These are phyloP conservation scores for Candida glaebosa DNA, from an alignment of 805 yeast genomes.

Conservation along the genomic window DNA sequence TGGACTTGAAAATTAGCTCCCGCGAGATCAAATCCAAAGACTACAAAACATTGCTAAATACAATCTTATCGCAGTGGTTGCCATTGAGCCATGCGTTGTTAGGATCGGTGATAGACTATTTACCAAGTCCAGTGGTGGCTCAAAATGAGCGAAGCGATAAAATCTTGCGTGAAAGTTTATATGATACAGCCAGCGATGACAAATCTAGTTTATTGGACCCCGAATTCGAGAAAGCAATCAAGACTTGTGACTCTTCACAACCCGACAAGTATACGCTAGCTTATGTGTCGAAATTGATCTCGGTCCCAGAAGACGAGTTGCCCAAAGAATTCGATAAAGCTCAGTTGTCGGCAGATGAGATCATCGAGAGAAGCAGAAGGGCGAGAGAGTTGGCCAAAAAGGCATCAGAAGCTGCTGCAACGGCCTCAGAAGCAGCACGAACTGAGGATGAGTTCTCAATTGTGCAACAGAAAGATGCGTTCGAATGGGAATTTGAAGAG, in stretches of 20 bases:
- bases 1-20: conserved; percentile 65
- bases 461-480: conserved; percentile 30
- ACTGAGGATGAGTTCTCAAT: conserved; percentile 24
- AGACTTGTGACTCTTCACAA: conserved; percentile 62
- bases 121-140: conserved; percentile 80
- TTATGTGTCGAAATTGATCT: conserved; percentile 84
- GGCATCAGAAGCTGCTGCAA: conserved; percentile 53
- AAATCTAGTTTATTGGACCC: conserved; percentile 43
- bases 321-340: conserved; percentile 50
- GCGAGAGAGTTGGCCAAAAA: conserved; percentile 67
- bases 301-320: conserved; percentile 77
- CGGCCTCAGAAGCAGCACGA: conserved; percentile 19
- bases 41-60: conserved; percentile 54
- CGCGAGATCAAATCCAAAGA: conserved; percentile 82
- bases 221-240: conserved; percentile 52
- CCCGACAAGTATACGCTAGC: conserved; percentile 53
- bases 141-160: conserved; percentile 70
- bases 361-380: conserved; percentile 56
- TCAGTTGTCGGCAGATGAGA: conserved; percentile 48
- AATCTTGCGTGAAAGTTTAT: conserved; percentile 45
- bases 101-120: conserved; percentile 74
- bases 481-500: conserved; percentile 48
- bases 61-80: conserved; percentile 88
- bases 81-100: conserved; percentile 87
- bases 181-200: conserved; percentile 43